Evolutionary conservation across 495 filamentous ascomycete species (phyloP), one percentile per base, ranked within the genome.

Genomic region (Tetracladium marchalianum): DNA sequence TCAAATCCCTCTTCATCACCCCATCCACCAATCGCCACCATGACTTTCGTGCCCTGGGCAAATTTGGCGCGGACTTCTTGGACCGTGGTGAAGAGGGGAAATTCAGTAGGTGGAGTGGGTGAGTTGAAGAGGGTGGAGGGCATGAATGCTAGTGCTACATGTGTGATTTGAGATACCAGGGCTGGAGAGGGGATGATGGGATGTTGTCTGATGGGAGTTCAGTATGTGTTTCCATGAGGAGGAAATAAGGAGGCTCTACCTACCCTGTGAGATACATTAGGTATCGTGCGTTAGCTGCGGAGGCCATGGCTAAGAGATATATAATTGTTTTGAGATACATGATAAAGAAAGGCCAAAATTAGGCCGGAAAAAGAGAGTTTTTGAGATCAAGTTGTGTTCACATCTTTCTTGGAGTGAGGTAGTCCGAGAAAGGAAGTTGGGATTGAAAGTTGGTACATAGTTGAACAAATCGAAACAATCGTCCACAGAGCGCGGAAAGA

Each of bases 21-120:
- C 82, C 83, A 89, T 38, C 82, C 83, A 6, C 83, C 83, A 44
- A 87, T 78, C 31, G 83, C 81, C 31, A 87, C 66, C 71, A 84
- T 72, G 12, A 87, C 56, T 54, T 78, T 77, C 24, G 82, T 83
- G 1, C 68, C 67, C 0, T 70, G 55, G 1, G 66, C 48, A 53
- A 86, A 86, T 38, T 76, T 71, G 40, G 68, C 62, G 22, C 82
- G 76, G 43, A 75, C 69, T 7, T 66, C 69, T 0, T 68, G 59
- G 5, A 84, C 71, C 1, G 73, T 63, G 47, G 76, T 78, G 50
- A 82, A 87, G 3, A 80, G 52, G 1, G 81, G 81, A 62, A 67
- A 74, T 12, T 67, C 70, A 4, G 66, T 60, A 18, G 61, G 52
- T n/a, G 47, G 46, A 0, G 63, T 59, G 16, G 67, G 67, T 3